Evolutionary conservation across 176 grass and related monocot genomes (phyloP).

Genomic region (Hsuehochloa calcarea): DNA sequence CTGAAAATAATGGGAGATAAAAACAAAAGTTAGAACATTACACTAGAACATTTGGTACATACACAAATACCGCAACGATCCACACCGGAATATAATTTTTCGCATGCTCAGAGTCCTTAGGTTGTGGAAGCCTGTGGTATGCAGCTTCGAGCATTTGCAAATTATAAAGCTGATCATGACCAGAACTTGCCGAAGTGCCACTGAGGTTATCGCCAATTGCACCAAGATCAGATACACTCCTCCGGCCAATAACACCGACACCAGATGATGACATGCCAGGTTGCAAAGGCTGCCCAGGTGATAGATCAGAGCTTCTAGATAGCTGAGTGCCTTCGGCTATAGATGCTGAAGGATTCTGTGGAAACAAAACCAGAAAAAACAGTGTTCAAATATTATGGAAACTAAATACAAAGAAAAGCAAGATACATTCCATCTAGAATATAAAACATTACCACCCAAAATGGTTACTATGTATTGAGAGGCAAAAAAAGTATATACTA

Average conservation of each 20-base stretch:
- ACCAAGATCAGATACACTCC: slow-evolving; percentile 86
- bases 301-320: slow-evolving; percentile 70
- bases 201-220: slow-evolving; percentile 81
- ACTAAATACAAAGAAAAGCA: background rate
- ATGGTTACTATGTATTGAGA: background rate
- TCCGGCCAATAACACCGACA: slow-evolving; percentile 88
- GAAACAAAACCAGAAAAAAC: slow-evolving; percentile 17
- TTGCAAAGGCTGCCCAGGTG: slow-evolving; percentile 83
- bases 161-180: slow-evolving; percentile 77
- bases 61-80: background rate
- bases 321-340: slow-evolving; percentile 67
- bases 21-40: slow-evolving; percentile 26
- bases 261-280: slow-evolving; percentile 57
- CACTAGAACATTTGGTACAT: background rate
- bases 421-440: background rate
- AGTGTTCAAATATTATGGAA: background rate
- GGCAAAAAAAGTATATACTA: background rate
- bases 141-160: slow-evolving; percentile 95
- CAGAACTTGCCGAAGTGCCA: slow-evolving; percentile 45
- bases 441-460: background rate
- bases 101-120: slow-evolving; percentile 82
- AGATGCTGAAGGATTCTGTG: slow-evolving; percentile 52
- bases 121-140: slow-evolving; percentile 80
- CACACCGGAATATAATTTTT: slow-evolving; percentile 86
- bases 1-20: slow-evolving; percentile 50